A percentile compares a stretch with the other conserved stretches of the same genome.
These are phyloP conservation scores for Yarrowia sp. DNA, from an alignment of 805 yeast genomes.

Conservation along the genomic window DNA sequence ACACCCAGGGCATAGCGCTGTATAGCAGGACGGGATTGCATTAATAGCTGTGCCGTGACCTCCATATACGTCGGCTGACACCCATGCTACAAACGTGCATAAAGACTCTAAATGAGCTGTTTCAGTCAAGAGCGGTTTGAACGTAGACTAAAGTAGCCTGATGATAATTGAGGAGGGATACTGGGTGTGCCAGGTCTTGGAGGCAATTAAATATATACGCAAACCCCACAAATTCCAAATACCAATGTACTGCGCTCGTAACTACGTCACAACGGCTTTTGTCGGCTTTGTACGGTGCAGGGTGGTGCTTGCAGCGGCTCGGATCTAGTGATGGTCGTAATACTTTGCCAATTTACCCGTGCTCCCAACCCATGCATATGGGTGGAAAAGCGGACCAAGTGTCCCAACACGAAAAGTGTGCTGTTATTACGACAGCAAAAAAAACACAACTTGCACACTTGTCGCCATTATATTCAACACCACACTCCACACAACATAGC, in stretches of 20 bases:
- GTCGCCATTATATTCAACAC: background rate
- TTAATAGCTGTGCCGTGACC: too few relatives aligned
- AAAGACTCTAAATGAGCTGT: background rate
- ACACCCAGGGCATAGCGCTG: background rate
- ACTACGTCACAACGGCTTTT: too few relatives aligned
- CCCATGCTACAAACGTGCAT: constrained; percentile 1
- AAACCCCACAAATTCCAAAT: background rate
- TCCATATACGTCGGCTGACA: too few relatives aligned
- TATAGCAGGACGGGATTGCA: background rate
- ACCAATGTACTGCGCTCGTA: too few relatives aligned
- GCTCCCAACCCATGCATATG: constrained; percentile 12
- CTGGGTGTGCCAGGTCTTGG: too few relatives aligned
- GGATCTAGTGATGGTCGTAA: background rate
- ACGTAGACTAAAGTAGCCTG: background rate
- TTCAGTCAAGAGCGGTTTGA: background rate
- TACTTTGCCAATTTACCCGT: background rate
- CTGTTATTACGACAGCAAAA: constrained; percentile 15
- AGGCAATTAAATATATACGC: too few relatives aligned
- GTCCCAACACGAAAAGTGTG: constrained; percentile 22
- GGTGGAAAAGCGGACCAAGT: background rate
- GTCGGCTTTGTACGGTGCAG: too few relatives aligned
- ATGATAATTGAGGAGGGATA: background rate
- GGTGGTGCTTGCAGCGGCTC: background rate
- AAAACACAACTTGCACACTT: background rate
- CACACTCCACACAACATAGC: background rate